Evolutionary conservation across 805 yeast species (phyloP).

Genomic region (Candida dajiaensis): DNA sequence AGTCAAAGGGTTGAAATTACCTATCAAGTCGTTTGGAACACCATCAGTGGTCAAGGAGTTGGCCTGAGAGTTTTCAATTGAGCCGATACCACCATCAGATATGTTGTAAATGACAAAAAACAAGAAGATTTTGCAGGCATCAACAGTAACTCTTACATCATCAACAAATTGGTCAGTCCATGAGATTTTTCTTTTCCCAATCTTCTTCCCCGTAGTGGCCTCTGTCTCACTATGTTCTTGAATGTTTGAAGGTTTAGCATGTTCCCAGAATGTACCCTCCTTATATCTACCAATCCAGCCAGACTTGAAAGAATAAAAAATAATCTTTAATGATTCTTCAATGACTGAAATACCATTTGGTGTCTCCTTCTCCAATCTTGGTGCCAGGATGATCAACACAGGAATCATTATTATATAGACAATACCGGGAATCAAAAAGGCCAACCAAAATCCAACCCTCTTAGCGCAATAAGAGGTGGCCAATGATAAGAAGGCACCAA

Average conservation of each 20-base stretch:
- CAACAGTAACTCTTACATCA: constrained; percentile 56
- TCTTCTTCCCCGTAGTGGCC: constrained; percentile 7
- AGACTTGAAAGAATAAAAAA: constrained; percentile 33
- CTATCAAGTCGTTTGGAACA: constrained; percentile 73
- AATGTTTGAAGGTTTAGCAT: constrained; percentile 53
- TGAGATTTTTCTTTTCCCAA: constrained; percentile 21
- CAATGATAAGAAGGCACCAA: constrained; percentile 66
- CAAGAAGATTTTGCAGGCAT: constrained; percentile 66
- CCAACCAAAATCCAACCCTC: constrained; percentile 64
- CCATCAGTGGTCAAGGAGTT: constrained; percentile 67
- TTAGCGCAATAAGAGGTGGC: constrained; percentile 69
- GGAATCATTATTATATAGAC: constrained; percentile 46
- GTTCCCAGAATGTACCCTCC: constrained; percentile 39
- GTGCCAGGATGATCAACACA: constrained; percentile 32
- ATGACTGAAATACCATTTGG: constrained; percentile 34
- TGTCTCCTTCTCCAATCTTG: constrained; percentile 19
- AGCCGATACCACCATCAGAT: constrained; percentile 59
- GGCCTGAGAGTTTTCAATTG: constrained; percentile 40
- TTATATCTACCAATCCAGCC: constrained; percentile 37
- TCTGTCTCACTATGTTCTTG: constrained; percentile 33
- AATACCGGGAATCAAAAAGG: constrained; percentile 61
- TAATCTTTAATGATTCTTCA: constrained; percentile 34
- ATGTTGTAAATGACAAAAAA: constrained; percentile 71
- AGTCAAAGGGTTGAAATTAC: constrained; percentile 67
- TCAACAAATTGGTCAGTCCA: constrained; percentile 71